Percentiles rank a stretch among this genome's conserved stretches.
phyloP scores from a whole-genome alignment of 2,329 filamentous ascomycete genomes.

The Fusarium coicis region DNA sequence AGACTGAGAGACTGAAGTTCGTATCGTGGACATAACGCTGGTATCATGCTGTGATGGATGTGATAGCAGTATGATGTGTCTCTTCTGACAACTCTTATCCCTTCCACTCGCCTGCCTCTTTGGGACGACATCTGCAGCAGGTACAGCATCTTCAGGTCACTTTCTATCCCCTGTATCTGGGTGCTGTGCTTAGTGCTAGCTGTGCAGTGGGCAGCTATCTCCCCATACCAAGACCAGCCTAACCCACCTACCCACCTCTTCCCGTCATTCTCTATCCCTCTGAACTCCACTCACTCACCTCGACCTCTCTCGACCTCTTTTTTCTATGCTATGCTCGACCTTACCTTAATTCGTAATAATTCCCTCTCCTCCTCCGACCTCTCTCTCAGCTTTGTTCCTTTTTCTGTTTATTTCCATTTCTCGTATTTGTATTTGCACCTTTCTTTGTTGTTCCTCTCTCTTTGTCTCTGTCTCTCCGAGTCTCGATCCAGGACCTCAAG shows the following conservation, averaged over 20 bases:
- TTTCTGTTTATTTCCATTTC: constrained; percentile 15
- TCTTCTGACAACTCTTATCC: constrained; percentile 7
- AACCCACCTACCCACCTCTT: constrained; percentile 21
- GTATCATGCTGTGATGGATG: not conserved
- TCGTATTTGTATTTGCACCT: constrained; percentile 11
- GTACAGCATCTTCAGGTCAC: constrained; percentile 19
- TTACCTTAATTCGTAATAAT: constrained; percentile 34
- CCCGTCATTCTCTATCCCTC: constrained; percentile 24
- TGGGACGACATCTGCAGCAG: constrained; percentile 11
- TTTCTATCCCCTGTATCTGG: constrained; percentile 9
- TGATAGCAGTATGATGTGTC: not conserved
- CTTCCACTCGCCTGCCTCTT: constrained; percentile 25
- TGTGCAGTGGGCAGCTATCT: constrained; percentile 4
- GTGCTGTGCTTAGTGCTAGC: not conserved
- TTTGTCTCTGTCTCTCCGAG: constrained; percentile 12
- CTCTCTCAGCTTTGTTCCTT: constrained; percentile 4
- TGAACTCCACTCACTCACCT: not conserved
- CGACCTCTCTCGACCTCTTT: constrained; percentile 3
- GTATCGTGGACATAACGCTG: constrained; percentile 8
- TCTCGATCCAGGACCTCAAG: constrained; percentile 3
- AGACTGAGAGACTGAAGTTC: not conserved
- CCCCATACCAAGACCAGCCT: constrained; percentile 17
- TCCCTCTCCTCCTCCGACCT: constrained; percentile 21
- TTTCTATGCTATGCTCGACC: constrained; percentile 16
- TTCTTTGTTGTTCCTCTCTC: constrained; percentile 18